A percentile compares a stretch with the other conserved stretches of the same genome.
These are phyloP conservation scores for Exserohilum turcica DNA, from an alignment of 2,329 filamentous ascomycete species.

Conservation along the genomic window DNA sequence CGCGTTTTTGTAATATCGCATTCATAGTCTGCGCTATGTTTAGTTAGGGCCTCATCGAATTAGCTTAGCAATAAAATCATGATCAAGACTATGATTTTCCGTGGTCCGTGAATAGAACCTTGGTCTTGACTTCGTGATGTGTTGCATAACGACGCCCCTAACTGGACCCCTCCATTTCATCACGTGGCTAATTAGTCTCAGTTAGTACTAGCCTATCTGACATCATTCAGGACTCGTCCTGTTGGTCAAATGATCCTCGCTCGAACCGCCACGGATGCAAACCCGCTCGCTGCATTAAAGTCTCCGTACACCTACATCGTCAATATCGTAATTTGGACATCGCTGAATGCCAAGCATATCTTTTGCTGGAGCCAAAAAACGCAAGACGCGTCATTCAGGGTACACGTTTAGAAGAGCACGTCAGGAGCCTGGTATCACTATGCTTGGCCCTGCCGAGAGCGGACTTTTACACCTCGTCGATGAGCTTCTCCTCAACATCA, in stretches of 20 bases:
- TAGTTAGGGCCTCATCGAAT: not conserved
- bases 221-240: constrained; percentile 2
- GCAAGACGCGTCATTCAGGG: constrained; percentile 36
- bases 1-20: not conserved
- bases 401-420: constrained; percentile 28
- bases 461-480: constrained; percentile 39
- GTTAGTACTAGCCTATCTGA: constrained; percentile 2
- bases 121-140: too few relatives aligned
- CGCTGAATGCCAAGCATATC: constrained; percentile 31
- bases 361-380: constrained; percentile 33
- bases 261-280: not conserved
- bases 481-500: constrained; percentile 42
- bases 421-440: constrained; percentile 20
- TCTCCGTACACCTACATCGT: not conserved
- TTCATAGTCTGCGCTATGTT: not conserved
- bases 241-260: not conserved
- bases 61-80: not conserved
- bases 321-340: not conserved
- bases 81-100: not conserved
- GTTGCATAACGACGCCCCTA: too few relatives aligned
- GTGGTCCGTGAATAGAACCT: not conserved
- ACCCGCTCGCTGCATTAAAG: not conserved
- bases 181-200: not conserved
- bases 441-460: constrained; percentile 19
- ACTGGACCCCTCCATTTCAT: not conserved